phyloP scores from a whole-genome alignment of 345 rosid genomes.

The Cardiospermum halicacabum region DNA sequence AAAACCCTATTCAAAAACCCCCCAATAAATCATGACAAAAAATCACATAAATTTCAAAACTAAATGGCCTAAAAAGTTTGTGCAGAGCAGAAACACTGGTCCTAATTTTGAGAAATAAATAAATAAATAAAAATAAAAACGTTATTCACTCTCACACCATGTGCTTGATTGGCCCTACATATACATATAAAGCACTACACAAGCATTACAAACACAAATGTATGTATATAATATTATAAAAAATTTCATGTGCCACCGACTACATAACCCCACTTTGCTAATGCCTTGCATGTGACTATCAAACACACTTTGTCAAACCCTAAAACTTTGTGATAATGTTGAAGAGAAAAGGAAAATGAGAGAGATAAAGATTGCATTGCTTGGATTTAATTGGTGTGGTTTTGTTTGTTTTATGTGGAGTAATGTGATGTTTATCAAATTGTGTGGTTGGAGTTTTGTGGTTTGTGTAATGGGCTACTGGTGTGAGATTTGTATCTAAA shows the following conservation, averaged over 20 bases:
- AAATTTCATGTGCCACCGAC: conserved; percentile 19
- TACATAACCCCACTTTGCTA: conserved; percentile 9
- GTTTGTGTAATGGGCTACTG: too few relatives aligned
- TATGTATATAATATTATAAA: too few relatives aligned
- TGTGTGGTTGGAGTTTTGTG: too few relatives aligned
- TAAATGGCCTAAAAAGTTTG: neutral
- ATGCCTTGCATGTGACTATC: conserved; percentile 34
- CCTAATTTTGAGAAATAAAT: neutral
- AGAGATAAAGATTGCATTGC: neutral
- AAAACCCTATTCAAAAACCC: too few relatives aligned
- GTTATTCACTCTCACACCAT: conserved; percentile 25
- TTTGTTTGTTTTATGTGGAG: too few relatives aligned
- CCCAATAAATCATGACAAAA: too few relatives aligned
- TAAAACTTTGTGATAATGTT: neutral
- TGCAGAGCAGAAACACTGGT: conserved; percentile 15
- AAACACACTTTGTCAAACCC: neutral
- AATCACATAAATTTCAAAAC: too few relatives aligned
- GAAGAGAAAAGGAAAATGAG: neutral
- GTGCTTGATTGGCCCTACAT: conserved; percentile 39
- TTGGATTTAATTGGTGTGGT: too few relatives aligned
- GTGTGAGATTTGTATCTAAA: too few relatives aligned
- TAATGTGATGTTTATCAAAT: too few relatives aligned
- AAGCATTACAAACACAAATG: neutral
- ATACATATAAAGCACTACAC: too few relatives aligned
- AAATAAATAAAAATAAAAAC: too few relatives aligned